Percentiles rank a stretch among this genome's conserved stretches.
phyloP scores from a whole-genome alignment of 306 rosid species.

The Cucumis melo region DNA sequence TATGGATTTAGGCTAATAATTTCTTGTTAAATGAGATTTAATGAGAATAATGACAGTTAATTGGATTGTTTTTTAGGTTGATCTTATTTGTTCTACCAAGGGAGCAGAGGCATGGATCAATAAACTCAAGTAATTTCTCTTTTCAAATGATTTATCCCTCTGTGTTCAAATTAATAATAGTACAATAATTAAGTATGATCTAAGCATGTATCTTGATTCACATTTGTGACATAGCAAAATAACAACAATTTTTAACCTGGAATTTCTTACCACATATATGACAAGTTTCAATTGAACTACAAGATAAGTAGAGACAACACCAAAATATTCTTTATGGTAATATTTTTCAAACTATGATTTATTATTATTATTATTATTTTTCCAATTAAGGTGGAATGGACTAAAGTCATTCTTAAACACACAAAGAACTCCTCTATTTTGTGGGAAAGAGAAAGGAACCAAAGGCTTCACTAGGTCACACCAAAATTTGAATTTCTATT shows the following conservation, averaged over 20 bases:
- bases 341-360: no score
- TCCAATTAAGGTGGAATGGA: conserved; percentile 57
- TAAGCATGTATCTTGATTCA: no score
- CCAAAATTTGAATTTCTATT: conserved; percentile 67
- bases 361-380: background rate
- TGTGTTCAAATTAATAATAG: no score
- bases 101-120: conserved; percentile 81
- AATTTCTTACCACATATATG: no score
- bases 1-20: background rate
- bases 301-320: no score
- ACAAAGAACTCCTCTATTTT: conserved; percentile 46
- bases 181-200: no score
- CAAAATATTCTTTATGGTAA: no score
- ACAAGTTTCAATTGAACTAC: no score
- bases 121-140: conserved; percentile 47
- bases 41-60: background rate
- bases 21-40: background rate
- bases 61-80: conserved; percentile 27
- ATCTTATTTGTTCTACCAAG: conserved; percentile 77
- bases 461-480: conserved; percentile 50
- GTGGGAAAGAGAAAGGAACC: conserved; percentile 31
- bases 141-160: background rate
- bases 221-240: no score
- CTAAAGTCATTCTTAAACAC: conserved; percentile 32
- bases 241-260: no score